phyloP scores from a whole-genome alignment of 306 rosid species.

The Carpinus viminea region DNA sequence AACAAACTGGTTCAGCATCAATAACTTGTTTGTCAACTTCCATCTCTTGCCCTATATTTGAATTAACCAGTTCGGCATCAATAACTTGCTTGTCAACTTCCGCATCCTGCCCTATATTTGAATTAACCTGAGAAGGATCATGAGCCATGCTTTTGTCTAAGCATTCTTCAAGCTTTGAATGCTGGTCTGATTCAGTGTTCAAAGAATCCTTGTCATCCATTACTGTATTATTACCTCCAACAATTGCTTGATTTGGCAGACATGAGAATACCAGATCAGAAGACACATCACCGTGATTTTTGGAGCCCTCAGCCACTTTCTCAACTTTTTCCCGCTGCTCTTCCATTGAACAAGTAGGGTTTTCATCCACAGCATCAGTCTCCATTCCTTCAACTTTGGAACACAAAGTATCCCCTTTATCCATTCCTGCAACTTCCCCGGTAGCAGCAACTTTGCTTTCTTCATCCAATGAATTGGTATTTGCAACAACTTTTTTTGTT shows the following conservation, averaged over 20 bases:
- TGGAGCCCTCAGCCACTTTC: slow-evolving; percentile 17
- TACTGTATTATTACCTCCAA: slow-evolving; percentile 30
- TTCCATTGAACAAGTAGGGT: slow-evolving; percentile 27
- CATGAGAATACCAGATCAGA: slow-evolving; percentile 17
- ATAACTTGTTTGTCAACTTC: slow-evolving; percentile 10
- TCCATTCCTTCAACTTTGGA: slow-evolving; percentile 25
- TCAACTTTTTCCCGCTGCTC: slow-evolving; percentile 36
- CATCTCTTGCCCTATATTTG: slow-evolving; percentile 10
- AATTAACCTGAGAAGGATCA: slow-evolving; percentile 11
- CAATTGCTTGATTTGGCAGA: slow-evolving; percentile 26
- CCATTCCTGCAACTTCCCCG: slow-evolving; percentile 30
- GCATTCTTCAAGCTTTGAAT: slow-evolving; percentile 13
- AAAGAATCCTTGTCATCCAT: slow-evolving; percentile 13
- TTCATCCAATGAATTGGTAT: slow-evolving; percentile 31
- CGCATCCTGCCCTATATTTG: slow-evolving; percentile 4
- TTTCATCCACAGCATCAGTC: slow-evolving; percentile 17
- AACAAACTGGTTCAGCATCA: slow-evolving; percentile 20
- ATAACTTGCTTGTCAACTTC: slow-evolving; percentile 10
- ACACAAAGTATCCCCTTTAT: slow-evolving; percentile 11
- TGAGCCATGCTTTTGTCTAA: slow-evolving; percentile 10
- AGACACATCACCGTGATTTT: slow-evolving; percentile 15
- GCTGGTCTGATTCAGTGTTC: slow-evolving; percentile 31
- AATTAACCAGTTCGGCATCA: slow-evolving; percentile 22
- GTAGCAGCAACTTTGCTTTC: slow-evolving; percentile 24
- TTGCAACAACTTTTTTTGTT: slow-evolving; percentile 12